A percentile compares a stretch with the other conserved stretches of the same genome.
Evolutionary conservation across 2,329 filamentous ascomycete species (phyloP).

Genomic region (Paradendryphiella salina): DNA sequence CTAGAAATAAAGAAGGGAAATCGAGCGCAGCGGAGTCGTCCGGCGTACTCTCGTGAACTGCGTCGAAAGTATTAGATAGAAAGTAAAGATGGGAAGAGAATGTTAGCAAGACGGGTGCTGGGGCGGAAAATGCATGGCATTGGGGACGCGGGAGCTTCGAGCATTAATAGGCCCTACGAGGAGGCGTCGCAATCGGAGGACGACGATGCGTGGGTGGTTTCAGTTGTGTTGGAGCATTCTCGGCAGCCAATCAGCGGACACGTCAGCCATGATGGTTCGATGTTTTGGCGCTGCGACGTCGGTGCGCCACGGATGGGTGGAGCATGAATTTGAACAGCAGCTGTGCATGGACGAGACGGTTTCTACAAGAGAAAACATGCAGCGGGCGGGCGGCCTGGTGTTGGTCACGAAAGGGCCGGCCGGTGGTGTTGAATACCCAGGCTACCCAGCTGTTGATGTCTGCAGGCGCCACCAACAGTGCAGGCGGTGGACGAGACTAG

Average conservation of each 20-base stretch:
- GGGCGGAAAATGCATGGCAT: conserved; percentile 32
- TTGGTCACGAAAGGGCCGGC: conserved; percentile 3
- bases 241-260: conserved; percentile 36
- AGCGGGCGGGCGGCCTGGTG: neutral
- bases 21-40: conserved; percentile 44
- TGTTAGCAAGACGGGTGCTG: conserved; percentile 28
- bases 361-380: neutral
- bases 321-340: neutral
- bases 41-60: conserved; percentile 43
- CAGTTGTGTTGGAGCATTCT: conserved; percentile 39
- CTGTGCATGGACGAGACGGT: neutral
- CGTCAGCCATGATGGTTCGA: conserved; percentile 29
- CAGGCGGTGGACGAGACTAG: conserved; percentile 15
- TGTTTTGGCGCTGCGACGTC: conserved; percentile 32
- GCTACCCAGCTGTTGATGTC: neutral
- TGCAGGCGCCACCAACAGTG: conserved; percentile 18
- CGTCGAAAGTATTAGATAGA: conserved; percentile 39
- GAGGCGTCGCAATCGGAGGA: conserved; percentile 39
- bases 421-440: conserved; percentile 11
- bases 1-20: conserved; percentile 36
- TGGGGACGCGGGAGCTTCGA: conserved; percentile 28
- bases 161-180: conserved; percentile 42
- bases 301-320: conserved; percentile 8
- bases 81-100: conserved; percentile 37
- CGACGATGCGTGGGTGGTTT: conserved; percentile 41